Evolutionary conservation across 164 flowering plant species (phyloP).

Genomic region (Aristolochia californica): DNA sequence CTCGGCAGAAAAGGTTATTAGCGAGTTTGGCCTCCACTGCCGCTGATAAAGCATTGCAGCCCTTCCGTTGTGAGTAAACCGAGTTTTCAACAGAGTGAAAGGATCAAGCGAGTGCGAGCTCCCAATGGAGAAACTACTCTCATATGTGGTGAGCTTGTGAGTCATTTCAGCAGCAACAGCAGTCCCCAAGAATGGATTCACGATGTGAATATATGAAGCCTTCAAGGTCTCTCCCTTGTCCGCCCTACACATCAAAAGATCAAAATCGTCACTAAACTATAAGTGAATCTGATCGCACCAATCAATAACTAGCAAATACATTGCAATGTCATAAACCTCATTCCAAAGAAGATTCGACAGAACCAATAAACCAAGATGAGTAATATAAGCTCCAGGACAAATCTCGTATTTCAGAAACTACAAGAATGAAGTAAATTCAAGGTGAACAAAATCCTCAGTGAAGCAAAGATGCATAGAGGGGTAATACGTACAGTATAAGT

Average conservation of each 20-base stretch:
- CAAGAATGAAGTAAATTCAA: background rate
- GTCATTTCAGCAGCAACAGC: slow-evolving; percentile 67
- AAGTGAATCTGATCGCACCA: no score
- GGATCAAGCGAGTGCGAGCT: slow-evolving; percentile 46
- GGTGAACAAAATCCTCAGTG: background rate
- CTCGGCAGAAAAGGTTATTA: slow-evolving; percentile 54
- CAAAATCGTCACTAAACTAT: no score
- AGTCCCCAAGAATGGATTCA: slow-evolving; percentile 33
- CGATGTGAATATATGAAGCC: slow-evolving; percentile 52
- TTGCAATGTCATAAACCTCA: no score
- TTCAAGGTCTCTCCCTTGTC: slow-evolving; percentile 64
- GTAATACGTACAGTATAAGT: slow-evolving; percentile 41
- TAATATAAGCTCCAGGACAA: no score
- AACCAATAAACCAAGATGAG: no score
- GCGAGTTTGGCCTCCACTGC: slow-evolving; percentile 76
- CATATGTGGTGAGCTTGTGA: slow-evolving; percentile 39
- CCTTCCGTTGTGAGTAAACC: slow-evolving; percentile 40
- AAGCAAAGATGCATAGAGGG: background rate
- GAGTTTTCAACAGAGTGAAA: slow-evolving; percentile 38
- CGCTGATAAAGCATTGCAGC: slow-evolving; percentile 38
- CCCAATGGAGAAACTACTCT: slow-evolving; percentile 55
- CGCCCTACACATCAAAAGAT: slow-evolving; percentile 22
- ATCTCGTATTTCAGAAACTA: background rate
- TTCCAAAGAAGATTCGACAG: no score
- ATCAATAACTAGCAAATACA: no score